Evolutionary conservation across 1,284 basidiomycete genomes (phyloP).

Genomic region (Heliocybe sulcata): DNA sequence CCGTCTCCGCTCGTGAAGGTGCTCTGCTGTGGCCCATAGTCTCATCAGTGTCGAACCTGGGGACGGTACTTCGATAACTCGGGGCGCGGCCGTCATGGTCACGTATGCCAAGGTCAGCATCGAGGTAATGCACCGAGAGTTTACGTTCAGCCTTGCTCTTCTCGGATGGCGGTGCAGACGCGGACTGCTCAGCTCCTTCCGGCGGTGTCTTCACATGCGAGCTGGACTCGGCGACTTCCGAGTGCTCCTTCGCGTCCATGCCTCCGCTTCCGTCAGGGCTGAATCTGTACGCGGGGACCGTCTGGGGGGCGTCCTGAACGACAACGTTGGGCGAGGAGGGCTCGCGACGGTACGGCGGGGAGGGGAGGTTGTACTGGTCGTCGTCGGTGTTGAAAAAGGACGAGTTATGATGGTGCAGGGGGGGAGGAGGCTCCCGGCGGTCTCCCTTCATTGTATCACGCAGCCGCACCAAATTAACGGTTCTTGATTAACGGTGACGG

Average conservation of each 20-base stretch:
- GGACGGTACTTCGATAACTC: slow-evolving; percentile 14
- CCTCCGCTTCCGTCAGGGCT: slow-evolving; percentile 15
- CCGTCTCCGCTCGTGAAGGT: slow-evolving; percentile 44
- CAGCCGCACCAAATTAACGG: background rate
- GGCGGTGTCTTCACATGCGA: slow-evolving; percentile 1
- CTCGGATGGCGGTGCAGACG: background rate
- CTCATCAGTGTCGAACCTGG: slow-evolving; percentile 18
- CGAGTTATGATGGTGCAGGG: slow-evolving; percentile 9
- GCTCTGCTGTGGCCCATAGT: slow-evolving; percentile 23
- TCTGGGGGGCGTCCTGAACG: slow-evolving; percentile 15
- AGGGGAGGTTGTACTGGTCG: slow-evolving; percentile 19
- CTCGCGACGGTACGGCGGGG: slow-evolving; percentile 23
- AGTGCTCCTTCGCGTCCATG: slow-evolving; percentile 1
- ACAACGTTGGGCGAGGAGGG: slow-evolving; percentile 19
- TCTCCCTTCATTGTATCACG: slow-evolving; percentile 2
- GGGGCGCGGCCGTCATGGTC: slow-evolving; percentile 7
- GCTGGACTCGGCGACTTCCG: slow-evolving; percentile 7
- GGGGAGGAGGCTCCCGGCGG: slow-evolving; percentile 7
- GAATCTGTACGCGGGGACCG: slow-evolving; percentile 19
- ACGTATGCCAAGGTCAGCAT: slow-evolving; percentile 23
- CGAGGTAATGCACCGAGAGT: slow-evolving; percentile 48
- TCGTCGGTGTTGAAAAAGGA: slow-evolving; percentile 17
- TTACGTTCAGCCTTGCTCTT: slow-evolving; percentile 5
- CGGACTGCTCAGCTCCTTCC: background rate
- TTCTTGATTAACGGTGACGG: background rate